A percentile compares a stretch with the other conserved stretches of the same genome.
Evolutionary conservation across 2,329 filamentous ascomycete genomes (phyloP).

Genomic region (Hortaea werneckii): DNA sequence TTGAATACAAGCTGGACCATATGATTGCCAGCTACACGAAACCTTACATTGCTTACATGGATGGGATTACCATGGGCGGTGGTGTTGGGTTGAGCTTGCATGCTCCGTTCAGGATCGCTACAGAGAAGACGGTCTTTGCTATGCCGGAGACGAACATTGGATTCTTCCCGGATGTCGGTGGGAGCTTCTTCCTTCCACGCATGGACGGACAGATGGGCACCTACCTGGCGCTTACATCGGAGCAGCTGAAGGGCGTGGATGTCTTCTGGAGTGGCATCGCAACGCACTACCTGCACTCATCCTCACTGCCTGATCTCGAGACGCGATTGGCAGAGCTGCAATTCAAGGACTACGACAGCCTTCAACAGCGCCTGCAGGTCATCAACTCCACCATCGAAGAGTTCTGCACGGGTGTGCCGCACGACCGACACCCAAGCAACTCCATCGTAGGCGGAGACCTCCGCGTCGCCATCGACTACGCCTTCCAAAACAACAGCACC

Average conservation of each 20-base stretch:
- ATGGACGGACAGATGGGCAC: slow-evolving; percentile 81
- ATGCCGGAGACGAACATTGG: slow-evolving; percentile 99
- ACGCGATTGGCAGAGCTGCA: slow-evolving; percentile 77
- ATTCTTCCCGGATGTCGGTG: slow-evolving; percentile 97
- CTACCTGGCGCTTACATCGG: slow-evolving; percentile 86
- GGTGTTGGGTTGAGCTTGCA: slow-evolving; percentile 91
- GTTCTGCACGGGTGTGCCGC: slow-evolving; percentile 75
- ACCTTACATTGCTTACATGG: slow-evolving; percentile 91
- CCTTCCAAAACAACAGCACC: slow-evolving; percentile 38
- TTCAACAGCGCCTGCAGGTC: slow-evolving; percentile 54
- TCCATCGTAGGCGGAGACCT: slow-evolving; percentile 48
- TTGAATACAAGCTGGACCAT: slow-evolving; percentile 95
- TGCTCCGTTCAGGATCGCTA: slow-evolving; percentile 91
- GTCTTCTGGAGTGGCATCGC: slow-evolving; percentile 85
- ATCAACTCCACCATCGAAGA: slow-evolving; percentile 88
- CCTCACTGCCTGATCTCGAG: slow-evolving; percentile 70
- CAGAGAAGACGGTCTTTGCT: slow-evolving; percentile 87
- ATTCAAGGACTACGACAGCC: slow-evolving; percentile 66
- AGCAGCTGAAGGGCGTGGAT: slow-evolving; percentile 70
- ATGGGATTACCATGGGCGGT: slow-evolving; percentile 96
- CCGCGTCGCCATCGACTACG: slow-evolving; percentile 70
- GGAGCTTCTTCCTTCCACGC: slow-evolving; percentile 86
- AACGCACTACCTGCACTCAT: slow-evolving; percentile 93
- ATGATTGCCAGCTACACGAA: slow-evolving; percentile 88
- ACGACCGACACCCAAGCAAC: slow-evolving; percentile 48